phyloP scores from a whole-genome alignment of 2,329 filamentous ascomycete species.

The Fusarium denticulatum region DNA sequence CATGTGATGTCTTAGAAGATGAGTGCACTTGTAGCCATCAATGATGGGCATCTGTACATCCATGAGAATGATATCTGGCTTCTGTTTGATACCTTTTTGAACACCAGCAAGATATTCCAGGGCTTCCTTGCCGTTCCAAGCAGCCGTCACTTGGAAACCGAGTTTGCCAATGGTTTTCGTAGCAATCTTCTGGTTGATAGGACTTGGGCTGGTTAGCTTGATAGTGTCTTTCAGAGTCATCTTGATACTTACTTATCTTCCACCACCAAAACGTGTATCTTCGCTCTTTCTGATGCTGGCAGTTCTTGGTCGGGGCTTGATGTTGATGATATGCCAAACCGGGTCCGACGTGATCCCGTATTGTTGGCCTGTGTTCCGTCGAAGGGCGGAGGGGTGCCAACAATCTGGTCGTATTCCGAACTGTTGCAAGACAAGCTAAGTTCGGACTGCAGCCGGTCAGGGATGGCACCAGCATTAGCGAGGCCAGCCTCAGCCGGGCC shows the following conservation, averaged over 20 bases:
- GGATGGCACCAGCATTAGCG: constrained; percentile 70
- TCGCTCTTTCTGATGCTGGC: constrained; percentile 65
- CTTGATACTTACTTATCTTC: constrained; percentile 76
- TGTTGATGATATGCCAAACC: constrained; percentile 49
- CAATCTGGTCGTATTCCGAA: constrained; percentile 67
- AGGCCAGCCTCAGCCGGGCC: constrained; percentile 59
- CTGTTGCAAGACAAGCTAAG: constrained; percentile 73
- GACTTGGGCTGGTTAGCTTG: constrained; percentile 50
- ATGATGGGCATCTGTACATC: constrained; percentile 81
- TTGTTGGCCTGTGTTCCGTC: constrained; percentile 39
- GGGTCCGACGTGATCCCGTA: constrained; percentile 45
- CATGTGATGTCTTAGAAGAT: constrained; percentile 73
- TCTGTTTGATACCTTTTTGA: constrained; percentile 59
- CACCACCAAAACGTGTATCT: constrained; percentile 77
- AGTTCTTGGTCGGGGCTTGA: constrained; percentile 59
- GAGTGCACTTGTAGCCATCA: constrained; percentile 81
- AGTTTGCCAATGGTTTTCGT: constrained; percentile 79
- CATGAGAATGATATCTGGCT: constrained; percentile 81
- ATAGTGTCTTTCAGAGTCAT: neutral
- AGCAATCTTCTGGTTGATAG: constrained; percentile 80
- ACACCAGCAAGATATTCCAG: constrained; percentile 75
- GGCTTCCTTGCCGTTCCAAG: constrained; percentile 83
- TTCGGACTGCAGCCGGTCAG: constrained; percentile 73
- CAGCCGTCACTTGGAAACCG: constrained; percentile 75
- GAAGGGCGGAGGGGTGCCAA: constrained; percentile 52